Evolutionary conservation across 83 land plant species (phyloP), one percentile per base, ranked within the genome.

Genomic region (Diphasiastrum complanatum): DNA sequence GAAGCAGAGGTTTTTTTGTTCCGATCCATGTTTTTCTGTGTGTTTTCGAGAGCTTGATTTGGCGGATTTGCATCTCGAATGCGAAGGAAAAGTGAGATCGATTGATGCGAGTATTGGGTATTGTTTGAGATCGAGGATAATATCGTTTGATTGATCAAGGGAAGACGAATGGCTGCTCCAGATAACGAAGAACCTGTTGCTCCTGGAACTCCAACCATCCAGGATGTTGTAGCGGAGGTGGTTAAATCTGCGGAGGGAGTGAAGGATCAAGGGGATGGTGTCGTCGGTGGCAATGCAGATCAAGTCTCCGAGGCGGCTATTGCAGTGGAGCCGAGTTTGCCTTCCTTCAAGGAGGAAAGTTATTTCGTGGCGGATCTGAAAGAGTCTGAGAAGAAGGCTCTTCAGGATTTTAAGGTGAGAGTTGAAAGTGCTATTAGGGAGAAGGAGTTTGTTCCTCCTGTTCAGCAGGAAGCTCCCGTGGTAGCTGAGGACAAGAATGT

Each of bases 291-390:
- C 45, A 45, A 73, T 12, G 75, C 49, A 5, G 73, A 72, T 14
- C 75, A 66, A 2, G 80, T 66, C 40, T 61, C 35, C 3, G 56
- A 63, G 32, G 31, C 60, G 31, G 3, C 67, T 33, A 52, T 69
- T 41, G 33, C 72, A 38, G 60, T 51, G 2, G 46, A 47, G 16
- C 69, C 52, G 31, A 72, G 72, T 35, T 30, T 73, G 41, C 61
- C 79, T 16, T 79, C 89, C 40, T 81, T 84, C 79, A 79, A 79
- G 60, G 92, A 87, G 65, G 92, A 87, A 71, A 53, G 82, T 54
- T 86, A 86, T 78, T 60, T 71, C 60, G 20, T 75, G 33, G 69
- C 81, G 57, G 43, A 62, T 49, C 79, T 87, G 66, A 87, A 74
- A 47, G 65, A 84, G 41, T 67, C 81, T 12, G 85, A 84, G 79